phyloP scores from a whole-genome alignment of 495 filamentous ascomycete species.

The Polyplosphaeria fusca region DNA sequence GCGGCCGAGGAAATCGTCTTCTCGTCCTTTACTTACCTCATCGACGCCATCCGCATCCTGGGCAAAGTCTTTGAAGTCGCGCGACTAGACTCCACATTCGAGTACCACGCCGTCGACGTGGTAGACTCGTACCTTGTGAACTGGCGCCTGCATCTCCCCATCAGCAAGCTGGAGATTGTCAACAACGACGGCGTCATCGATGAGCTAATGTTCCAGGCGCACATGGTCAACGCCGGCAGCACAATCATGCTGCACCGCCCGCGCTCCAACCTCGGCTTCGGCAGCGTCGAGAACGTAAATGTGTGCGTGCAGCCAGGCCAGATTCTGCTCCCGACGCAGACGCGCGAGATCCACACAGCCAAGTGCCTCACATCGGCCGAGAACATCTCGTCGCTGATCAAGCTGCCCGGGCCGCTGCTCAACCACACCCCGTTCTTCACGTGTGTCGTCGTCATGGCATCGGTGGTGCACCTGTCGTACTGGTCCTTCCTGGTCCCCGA shows the following conservation, averaged over 20 bases:
- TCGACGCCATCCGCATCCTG: slow-evolving; percentile 60
- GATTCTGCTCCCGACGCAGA: slow-evolving; percentile 28
- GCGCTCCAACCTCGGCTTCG: slow-evolving; percentile 45
- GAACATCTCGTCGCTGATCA: slow-evolving; percentile 72
- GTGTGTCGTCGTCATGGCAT: slow-evolving; percentile 65
- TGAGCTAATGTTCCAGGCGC: slow-evolving; percentile 89
- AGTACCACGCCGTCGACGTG: slow-evolving; percentile 43
- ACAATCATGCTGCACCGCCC: slow-evolving; percentile 73
- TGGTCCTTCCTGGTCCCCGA: slow-evolving; percentile 64
- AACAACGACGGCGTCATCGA: slow-evolving; percentile 67
- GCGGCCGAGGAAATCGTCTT: slow-evolving; percentile 59
- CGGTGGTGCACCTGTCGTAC: slow-evolving; percentile 58
- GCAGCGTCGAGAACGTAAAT: slow-evolving; percentile 32
- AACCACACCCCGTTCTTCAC: slow-evolving; percentile 88
- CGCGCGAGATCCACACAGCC: slow-evolving; percentile 57
- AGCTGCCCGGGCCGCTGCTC: slow-evolving; percentile 67
- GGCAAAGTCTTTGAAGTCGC: slow-evolving; percentile 65
- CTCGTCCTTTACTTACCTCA: slow-evolving; percentile 74
- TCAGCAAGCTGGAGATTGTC: slow-evolving; percentile 68
- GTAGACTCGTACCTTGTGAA: slow-evolving; percentile 75
- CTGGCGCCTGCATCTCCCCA: slow-evolving; percentile 77
- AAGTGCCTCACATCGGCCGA: slow-evolving; percentile 77
- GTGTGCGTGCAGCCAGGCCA: slow-evolving; percentile 32
- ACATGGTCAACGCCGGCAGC: slow-evolving; percentile 73
- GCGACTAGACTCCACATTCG: slow-evolving; percentile 19